phyloP scores from a whole-genome alignment of 768 basidiomycete genomes.

The Piloderma croceum region DNA sequence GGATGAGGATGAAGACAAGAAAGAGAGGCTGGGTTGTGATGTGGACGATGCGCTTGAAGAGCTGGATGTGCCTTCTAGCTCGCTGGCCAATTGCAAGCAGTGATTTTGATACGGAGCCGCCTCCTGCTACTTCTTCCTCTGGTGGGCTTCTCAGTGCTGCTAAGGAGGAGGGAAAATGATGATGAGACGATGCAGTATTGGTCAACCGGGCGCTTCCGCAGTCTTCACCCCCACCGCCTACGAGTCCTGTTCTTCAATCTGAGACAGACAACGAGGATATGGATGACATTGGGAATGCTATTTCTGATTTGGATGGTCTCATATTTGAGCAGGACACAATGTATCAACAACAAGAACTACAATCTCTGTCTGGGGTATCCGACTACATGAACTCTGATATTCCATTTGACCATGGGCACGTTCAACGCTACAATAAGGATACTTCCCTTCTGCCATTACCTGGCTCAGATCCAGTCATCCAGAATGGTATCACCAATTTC shows the following conservation, averaged over 20 bases:
- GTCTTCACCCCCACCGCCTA: conserved; percentile 54
- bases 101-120: conserved; percentile 33
- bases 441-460: background rate
- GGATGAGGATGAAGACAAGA: conserved; percentile 20
- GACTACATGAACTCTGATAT: too few relatives aligned
- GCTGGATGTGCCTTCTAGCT: conserved; percentile 39
- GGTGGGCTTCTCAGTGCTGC: conserved; percentile 16
- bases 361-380: too few relatives aligned
- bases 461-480: conserved; percentile 12
- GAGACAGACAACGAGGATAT: conserved; percentile 25
- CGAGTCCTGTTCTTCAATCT: conserved; percentile 44
- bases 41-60: conserved; percentile 37
- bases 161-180: conserved; percentile 23
- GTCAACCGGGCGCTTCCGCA: conserved; percentile 54
- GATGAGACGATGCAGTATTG: conserved; percentile 31
- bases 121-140: too few relatives aligned
- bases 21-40: conserved; percentile 25
- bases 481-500: conserved; percentile 33
- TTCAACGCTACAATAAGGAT: background rate
- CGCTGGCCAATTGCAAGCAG: conserved; percentile 44
- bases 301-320: conserved; percentile 10
- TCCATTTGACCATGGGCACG: background rate
- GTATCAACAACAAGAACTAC: background rate
- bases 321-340: background rate
- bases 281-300: conserved; percentile 15